These are phyloP conservation scores for Penicillium simplicissimum DNA, from an alignment of 495 filamentous ascomycete genomes.

Conservation along the genomic window DNA sequence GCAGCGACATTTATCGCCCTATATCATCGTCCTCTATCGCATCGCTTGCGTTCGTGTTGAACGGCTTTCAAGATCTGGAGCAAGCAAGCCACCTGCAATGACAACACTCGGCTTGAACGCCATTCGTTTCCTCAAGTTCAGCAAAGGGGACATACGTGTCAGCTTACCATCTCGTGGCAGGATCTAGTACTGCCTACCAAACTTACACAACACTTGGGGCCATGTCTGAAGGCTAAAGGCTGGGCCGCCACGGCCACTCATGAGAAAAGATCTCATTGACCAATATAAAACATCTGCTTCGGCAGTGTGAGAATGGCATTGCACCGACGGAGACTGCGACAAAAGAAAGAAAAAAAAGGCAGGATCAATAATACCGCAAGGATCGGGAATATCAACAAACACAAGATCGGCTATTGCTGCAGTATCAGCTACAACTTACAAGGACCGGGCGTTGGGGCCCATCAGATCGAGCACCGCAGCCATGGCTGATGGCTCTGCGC, in stretches of 20 bases:
- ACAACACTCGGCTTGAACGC: neutral
- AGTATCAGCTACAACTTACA: neutral
- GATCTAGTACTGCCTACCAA: neutral
- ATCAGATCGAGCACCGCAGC: neutral
- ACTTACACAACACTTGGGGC: neutral
- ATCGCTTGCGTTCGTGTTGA: neutral
- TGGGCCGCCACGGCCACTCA: neutral
- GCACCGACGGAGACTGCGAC: neutral
- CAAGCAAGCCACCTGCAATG: slow-evolving; percentile 9
- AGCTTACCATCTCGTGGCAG: slow-evolving; percentile 13
- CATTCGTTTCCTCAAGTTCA: neutral
- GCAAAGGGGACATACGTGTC: slow-evolving; percentile 1
- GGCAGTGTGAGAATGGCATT: neutral
- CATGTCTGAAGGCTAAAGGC: neutral
- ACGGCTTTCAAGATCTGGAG: slow-evolving; percentile 1
- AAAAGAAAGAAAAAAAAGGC: neutral
- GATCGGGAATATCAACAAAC: neutral
- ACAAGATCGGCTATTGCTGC: neutral
- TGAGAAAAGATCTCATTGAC: neutral
- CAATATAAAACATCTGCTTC: neutral
- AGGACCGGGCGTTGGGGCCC: neutral
- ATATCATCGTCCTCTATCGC: slow-evolving; percentile 22
- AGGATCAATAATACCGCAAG: neutral
- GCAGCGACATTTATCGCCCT: slow-evolving; percentile 9
- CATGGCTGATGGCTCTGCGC: too few relatives aligned